Evolutionary conservation across 257 asterid species (phyloP).

Genomic region (Fraxinus excelsior): DNA sequence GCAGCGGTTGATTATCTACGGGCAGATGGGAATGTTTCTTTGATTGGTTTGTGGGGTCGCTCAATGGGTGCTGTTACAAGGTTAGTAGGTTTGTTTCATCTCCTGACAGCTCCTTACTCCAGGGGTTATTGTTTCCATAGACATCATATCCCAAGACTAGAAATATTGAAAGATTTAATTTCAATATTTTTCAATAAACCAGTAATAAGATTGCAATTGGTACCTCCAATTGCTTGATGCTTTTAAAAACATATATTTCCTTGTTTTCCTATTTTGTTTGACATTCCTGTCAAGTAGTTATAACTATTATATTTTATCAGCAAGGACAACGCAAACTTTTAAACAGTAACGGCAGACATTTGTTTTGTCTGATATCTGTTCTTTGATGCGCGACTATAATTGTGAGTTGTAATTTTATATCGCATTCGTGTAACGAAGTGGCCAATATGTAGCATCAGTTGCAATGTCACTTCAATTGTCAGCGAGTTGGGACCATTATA

Average conservation of each 20-base stretch:
- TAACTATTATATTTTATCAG: neutral
- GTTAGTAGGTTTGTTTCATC: constrained; percentile 36
- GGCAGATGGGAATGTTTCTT: constrained; percentile 78
- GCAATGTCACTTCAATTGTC: neutral
- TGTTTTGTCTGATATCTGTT: too few relatives aligned
- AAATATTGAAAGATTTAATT: too few relatives aligned
- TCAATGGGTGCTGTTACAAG: constrained; percentile 98
- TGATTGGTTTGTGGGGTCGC: constrained; percentile 96
- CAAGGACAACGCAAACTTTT: neutral
- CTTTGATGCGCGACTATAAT: too few relatives aligned
- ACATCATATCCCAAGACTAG: neutral
- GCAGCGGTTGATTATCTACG: constrained; percentile 80
- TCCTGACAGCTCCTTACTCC: neutral
- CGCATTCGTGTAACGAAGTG: neutral
- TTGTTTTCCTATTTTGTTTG: neutral
- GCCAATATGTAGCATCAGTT: neutral
- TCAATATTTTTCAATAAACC: too few relatives aligned
- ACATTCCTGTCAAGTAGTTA: neutral
- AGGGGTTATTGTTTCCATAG: neutral
- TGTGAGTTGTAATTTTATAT: neutral
- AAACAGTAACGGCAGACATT: neutral
- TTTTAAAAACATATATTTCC: neutral
- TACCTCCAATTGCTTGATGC: neutral
- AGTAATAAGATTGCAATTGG: neutral
- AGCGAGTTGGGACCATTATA: neutral